Percentiles rank a stretch among this genome's conserved stretches.
Evolutionary conservation across 2,329 filamentous ascomycete genomes (phyloP).

Genomic region (Talaromyces sp.): DNA sequence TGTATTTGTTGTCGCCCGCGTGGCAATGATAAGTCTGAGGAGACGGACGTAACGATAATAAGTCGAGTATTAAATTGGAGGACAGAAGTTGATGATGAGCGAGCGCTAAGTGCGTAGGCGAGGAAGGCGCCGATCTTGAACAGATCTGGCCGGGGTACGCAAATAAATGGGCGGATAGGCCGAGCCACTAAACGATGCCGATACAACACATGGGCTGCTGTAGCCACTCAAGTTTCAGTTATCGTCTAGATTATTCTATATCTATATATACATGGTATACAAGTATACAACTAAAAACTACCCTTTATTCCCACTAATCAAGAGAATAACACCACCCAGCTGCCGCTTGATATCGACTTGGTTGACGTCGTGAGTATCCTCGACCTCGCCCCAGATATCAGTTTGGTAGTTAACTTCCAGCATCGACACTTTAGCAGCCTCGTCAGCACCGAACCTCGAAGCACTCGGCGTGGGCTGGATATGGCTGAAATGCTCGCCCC

Average conservation of each 20-base stretch:
- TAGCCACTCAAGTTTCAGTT: too few relatives aligned
- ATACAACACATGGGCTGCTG: too few relatives aligned
- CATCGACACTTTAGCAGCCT: conserved; percentile 72
- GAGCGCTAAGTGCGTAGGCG: neutral
- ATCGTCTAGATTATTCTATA: neutral
- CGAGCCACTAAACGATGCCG: neutral
- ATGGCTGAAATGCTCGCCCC: conserved; percentile 69
- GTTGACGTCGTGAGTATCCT: conserved; percentile 96
- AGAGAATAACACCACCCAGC: conserved; percentile 76
- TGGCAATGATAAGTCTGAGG: neutral
- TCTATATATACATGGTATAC: neutral
- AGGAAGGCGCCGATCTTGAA: neutral
- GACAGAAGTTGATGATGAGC: neutral
- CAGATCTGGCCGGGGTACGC: neutral
- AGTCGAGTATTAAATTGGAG: neutral
- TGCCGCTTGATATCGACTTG: conserved; percentile 84
- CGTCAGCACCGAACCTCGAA: conserved; percentile 68
- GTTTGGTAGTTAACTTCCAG: conserved; percentile 90
- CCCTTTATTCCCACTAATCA: conserved; percentile 60
- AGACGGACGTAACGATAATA: neutral
- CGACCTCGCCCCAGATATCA: conserved; percentile 88
- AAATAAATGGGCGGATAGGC: neutral
- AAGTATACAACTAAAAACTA: conserved; percentile 9
- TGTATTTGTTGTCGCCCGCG: neutral
- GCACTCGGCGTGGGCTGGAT: conserved; percentile 32